Evolutionary conservation across 2,329 filamentous ascomycete species (phyloP).

Genomic region (Cordyceps farinosa): DNA sequence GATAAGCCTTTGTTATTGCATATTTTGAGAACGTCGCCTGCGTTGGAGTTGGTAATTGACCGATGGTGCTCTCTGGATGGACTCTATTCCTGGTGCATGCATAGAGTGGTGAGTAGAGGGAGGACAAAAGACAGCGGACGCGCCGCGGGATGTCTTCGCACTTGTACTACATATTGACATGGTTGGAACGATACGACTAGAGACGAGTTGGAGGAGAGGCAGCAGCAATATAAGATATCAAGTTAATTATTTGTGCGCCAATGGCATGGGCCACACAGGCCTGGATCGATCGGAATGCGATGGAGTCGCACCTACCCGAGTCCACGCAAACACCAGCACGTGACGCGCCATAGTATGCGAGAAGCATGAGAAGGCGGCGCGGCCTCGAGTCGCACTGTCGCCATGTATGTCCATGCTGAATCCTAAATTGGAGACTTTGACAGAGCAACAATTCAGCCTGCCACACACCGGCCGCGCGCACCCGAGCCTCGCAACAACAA

Average conservation of each 20-base stretch:
- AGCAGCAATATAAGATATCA: constrained; percentile 8
- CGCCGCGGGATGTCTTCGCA: background rate
- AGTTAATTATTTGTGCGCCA: background rate
- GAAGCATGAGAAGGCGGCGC: background rate
- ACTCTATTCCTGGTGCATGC: background rate
- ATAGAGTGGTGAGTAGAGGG: background rate
- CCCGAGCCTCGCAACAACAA: background rate
- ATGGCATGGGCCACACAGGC: background rate
- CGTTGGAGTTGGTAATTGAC: background rate
- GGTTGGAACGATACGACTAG: constrained; percentile 4
- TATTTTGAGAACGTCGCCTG: constrained; percentile 6
- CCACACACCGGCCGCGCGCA: background rate
- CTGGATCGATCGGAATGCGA: background rate
- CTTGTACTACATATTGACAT: constrained; percentile 15
- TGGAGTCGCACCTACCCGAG: constrained; percentile 4
- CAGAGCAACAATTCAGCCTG: background rate
- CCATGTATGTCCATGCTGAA: background rate
- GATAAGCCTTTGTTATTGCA: background rate
- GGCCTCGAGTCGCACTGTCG: constrained; percentile 1
- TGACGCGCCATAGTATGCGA: constrained; percentile 7
- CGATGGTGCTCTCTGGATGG: background rate
- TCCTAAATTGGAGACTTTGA: background rate
- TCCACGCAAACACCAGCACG: constrained; percentile 6
- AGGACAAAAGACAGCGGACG: background rate
- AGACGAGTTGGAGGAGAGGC: constrained; percentile 1